Base-by-base conservation (phyloP, 2,329 filamentous ascomycete species). In the Fusarium algeriense region DNA sequence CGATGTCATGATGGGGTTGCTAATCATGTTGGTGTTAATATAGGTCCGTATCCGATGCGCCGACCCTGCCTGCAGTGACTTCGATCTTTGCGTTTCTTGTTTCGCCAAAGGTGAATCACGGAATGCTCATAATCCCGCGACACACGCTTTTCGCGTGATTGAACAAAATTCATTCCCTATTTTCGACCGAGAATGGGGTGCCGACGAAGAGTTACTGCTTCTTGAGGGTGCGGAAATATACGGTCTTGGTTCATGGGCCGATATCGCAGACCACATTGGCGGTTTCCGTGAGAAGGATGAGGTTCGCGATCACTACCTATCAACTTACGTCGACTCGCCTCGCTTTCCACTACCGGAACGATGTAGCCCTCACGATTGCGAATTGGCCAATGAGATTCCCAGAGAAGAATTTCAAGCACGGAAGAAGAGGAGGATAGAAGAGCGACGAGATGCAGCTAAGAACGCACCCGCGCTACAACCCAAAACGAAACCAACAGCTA, bases 101-200 rank as follows among this genome's bases (percentile, higher is more conserved):
- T 99, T 99, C 81, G 88, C 93, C 37, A 91, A 92, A 72, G 95
- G 94, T 70, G 89, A 93, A 76, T 86, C 88, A 48, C 93, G 93
- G 69, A 93, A 93, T 75, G 91, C 92, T 60, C 96, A 99, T 81
- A 91, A 97, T 73, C 95, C 96, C 11, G 88, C 90, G 8, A 93
- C 92, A 15, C 96, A 99, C 82, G 86, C 93, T 17, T 99, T 91
- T 80, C 92, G 93, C 70, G 96, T 99, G 37, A 98, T 99, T 73
- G 96, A 99, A 81, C 96, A 98, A 78, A 97, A 99, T 79, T 98
- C 95, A 0, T 97, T 99, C 53, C 96, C 96, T 2, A 98, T 99
- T 64, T 99, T 97, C 77, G 92, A 95, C 73, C 88, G 90, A 63
- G 95, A 97, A 78, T 99, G 96, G 96, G 96, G 96, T 56, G 96